Base-by-base conservation (phyloP, 1,284 basidiomycete species). In the Lentinus polychrous region DNA sequence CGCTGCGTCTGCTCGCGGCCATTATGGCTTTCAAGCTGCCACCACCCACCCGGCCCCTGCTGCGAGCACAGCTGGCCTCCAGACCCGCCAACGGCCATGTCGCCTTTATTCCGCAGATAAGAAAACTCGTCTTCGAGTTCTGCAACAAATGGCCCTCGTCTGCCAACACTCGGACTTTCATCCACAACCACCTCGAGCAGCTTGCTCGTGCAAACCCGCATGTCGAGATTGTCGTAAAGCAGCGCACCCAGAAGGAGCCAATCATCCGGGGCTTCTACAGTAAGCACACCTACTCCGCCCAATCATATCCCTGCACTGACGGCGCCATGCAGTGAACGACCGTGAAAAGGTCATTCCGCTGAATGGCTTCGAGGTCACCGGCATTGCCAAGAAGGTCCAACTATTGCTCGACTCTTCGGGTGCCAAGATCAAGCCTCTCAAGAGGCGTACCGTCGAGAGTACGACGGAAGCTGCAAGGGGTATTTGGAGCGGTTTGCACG, bases 341-440 rank as follows among this genome's bases (percentile, higher is more conserved):
- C 75, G 86, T 47, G 86, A 90, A 69, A 91, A 91, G 68, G 88
- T 90, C 62, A 75, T 91, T 41, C 72, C 82, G 23, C 72, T 91
- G 38, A 83, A 86, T 49, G 75, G 74, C 22, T 76, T 86, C 51
- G 80, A 90, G 60, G 79, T 83, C 51, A 83, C 74, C 45, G 81
- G 76, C 34, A 80, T 91, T 53, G 73, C 79, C 58, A 75, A 80
- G 65, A 91, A 91, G 67, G 76, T 89, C 47, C 74, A 86, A 55
- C 76, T 93, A n/a, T 71, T 92, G 34, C 78, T 93, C 43, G 89
- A 91, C 64, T 80, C 90, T 33, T 91, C 88, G 2, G 90, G 90
- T 34, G 79, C 82, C 42, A 89, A 89, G 67, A 91, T 93, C 52
- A 83, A 81, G 58, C 75, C 82, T 15, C 70, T 92, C 58, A 91